Evolutionary conservation across 2,329 filamentous ascomycete genomes (phyloP), one percentile per base, ranked within the genome.

Genomic region (Pestalotiopsis sp.): DNA sequence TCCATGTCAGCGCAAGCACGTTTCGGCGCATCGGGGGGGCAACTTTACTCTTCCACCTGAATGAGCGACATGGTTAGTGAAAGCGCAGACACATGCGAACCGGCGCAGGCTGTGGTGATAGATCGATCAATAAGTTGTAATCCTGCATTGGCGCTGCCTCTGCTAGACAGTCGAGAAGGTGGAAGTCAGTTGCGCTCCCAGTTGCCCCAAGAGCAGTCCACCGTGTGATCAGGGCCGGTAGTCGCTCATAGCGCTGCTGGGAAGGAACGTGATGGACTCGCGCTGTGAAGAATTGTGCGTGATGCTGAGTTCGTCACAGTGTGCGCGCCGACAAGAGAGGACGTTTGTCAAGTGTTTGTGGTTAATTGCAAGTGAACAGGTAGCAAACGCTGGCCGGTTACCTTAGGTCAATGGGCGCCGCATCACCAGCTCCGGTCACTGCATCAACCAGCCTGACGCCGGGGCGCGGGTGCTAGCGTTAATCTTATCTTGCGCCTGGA

Each of bases 21-120:
- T 58, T 40, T 20, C 38, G 35, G 30, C 6, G n/a, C 13, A 35
- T 35, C 1, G 26, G 38, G 5, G 10, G 20, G 13, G 48, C 10
- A 26, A 52, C 71, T 80, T 35, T 74, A 83, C 81, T 83, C 81
- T 76, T 81, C 80, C 20, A 79, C 77, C 70, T 83, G 81, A 66
- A 83, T 79, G 67, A 83, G 80, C 61, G 81, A 83, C 81, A 83
- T 83, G 60, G 38, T 66, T 14, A 61, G 39, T 14, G 11, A 26
- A 39, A 61, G 26, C 17, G 35, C n/a, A 11, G 26, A 14, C 30
- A 61, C 26, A 61, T 61, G 58, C 58, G 58, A 61, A 10, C 58
- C 35, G n/a, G 58, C 58, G 58, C 58, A 39, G 38, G 26, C 20
- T 61, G 58, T 14, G 30, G 35, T 20, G 7, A 39, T n/a, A 7